These are phyloP conservation scores for Haplographium delicatum DNA, from an alignment of 495 filamentous ascomycete species.

Conservation along the genomic window DNA sequence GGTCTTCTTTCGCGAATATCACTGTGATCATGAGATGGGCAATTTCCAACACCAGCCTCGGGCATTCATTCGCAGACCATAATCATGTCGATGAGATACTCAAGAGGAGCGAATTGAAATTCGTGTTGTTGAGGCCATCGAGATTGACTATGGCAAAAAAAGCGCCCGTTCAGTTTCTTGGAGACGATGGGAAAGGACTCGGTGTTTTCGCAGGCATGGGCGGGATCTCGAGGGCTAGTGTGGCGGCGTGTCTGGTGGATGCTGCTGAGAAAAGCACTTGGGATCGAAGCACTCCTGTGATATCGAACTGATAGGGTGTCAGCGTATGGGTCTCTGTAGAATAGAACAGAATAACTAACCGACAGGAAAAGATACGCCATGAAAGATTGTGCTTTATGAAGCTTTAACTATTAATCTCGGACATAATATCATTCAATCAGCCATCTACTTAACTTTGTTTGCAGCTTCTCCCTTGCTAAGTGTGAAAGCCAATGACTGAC, in stretches of 20 bases:
- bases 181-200: conserved; percentile 32
- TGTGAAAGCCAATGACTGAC: too few species aligned
- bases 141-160: conserved; percentile 32
- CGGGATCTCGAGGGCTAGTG: conserved; percentile 34
- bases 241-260: conserved; percentile 39
- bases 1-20: conserved; percentile 28
- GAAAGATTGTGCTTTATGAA: conserved; percentile 11
- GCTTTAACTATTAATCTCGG: conserved; percentile 8
- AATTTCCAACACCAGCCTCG: conserved; percentile 30
- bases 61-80: conserved; percentile 32
- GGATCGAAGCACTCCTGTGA: conserved; percentile 34
- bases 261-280: conserved; percentile 32
- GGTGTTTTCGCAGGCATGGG: conserved; percentile 24
- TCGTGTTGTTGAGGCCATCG: conserved; percentile 31
- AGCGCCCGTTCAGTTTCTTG: conserved; percentile 28
- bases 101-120: conserved; percentile 25
- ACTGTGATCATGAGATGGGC: conserved; percentile 31
- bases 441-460: conserved; percentile 6
- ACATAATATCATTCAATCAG: conserved; percentile 8
- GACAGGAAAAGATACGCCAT: conserved; percentile 8
- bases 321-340: conserved; percentile 19
- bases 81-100: conserved; percentile 29
- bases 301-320: conserved; percentile 29
- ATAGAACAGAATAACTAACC: conserved; percentile 15
- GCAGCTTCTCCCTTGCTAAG: conserved; percentile 7